Base-by-base conservation (phyloP, 1,284 basidiomycete species). In the Anthracocystis walkeri region DNA sequence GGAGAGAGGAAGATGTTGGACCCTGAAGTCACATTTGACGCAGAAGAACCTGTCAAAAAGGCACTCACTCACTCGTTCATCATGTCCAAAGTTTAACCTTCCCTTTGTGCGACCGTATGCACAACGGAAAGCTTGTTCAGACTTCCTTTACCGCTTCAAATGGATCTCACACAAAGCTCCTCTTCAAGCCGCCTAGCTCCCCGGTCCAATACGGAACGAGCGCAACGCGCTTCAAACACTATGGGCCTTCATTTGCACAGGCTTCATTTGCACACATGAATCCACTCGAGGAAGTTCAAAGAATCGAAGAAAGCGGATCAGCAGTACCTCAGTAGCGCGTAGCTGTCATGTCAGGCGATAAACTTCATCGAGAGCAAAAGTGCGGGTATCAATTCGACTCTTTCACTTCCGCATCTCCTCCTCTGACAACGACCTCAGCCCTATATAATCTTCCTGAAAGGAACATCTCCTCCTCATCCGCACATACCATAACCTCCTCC, bases 21-120 rank as follows among this genome's bases (percentile, higher is more conserved):
- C 65, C 59, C 59, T 68, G 59, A 54, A 58, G 7, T 53, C 38
- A 29, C 23, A 35, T 4, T 16, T 46, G 31, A 46, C 31, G 53
- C 53, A 41, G 14, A 16, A 4, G 18, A 33, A 58, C 56, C 46
- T 63, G 61, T 63, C 61, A 63, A 35, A 40, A 21, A 41, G 27
- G 45, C 35, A 35, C 12, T 55, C 60, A 35, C n/a, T n/a, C 31
- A 11, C 5, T 29, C 35, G 35, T 50, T 23, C 52, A 50, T 35
- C 49, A 31, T 49, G 48, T 7, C n/a, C 29, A 18, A 20, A 35
- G 31, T 11, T 20, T 35, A 50, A 50, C 35, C 35, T 52, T n/a
- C 40, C 23, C 41, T 52, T 45, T 53, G 58, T 60, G 44, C 58
- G 42, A 53, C 35, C 16, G 27, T 23, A 23, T 31, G 16, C 58